Evolutionary conservation across 108 stramenopile genomes (phyloP).

Genomic region (Conticribra guillardii): DNA sequence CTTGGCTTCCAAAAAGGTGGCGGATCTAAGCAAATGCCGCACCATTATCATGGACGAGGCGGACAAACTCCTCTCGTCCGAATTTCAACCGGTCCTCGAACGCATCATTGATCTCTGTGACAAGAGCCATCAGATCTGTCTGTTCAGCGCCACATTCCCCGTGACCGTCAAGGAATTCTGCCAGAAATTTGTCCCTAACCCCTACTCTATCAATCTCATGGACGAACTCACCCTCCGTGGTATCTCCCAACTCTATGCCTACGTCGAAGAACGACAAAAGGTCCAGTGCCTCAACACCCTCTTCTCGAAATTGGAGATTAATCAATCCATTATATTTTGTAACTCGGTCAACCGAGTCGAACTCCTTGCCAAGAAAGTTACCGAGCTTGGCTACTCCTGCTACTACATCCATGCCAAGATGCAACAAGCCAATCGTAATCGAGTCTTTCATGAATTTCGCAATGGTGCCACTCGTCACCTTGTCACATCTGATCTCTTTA

Average conservation of each 20-base stretch:
- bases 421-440: constrained; percentile 98
- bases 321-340: constrained; percentile 99
- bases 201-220: constrained; percentile 98
- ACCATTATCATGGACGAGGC: constrained; percentile 99
- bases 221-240: constrained; percentile 99
- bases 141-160: constrained; percentile 99
- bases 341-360: constrained; percentile 99
- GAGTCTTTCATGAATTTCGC: constrained; percentile 99
- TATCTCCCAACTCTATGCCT: constrained; percentile 98
- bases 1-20: constrained; percentile 95
- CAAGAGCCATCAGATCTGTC: constrained; percentile 93
- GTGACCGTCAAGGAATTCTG: constrained; percentile 97
- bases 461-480: constrained; percentile 97
- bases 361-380: constrained; percentile 97
- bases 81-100: constrained; percentile 97
- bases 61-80: constrained; percentile 96
- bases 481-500: constrained; percentile 98
- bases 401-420: constrained; percentile 99
- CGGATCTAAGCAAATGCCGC: constrained; percentile 91
- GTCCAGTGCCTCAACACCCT: constrained; percentile 99
- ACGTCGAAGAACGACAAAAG: constrained; percentile 99
- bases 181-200: constrained; percentile 91
- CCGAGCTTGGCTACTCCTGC: constrained; percentile 99
- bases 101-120: constrained; percentile 89
- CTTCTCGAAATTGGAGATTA: constrained; percentile 97